Evolutionary conservation across 2,329 filamentous ascomycete species (phyloP), one percentile per base, ranked within the genome.

Genomic region (Fusarium annulatum): DNA sequence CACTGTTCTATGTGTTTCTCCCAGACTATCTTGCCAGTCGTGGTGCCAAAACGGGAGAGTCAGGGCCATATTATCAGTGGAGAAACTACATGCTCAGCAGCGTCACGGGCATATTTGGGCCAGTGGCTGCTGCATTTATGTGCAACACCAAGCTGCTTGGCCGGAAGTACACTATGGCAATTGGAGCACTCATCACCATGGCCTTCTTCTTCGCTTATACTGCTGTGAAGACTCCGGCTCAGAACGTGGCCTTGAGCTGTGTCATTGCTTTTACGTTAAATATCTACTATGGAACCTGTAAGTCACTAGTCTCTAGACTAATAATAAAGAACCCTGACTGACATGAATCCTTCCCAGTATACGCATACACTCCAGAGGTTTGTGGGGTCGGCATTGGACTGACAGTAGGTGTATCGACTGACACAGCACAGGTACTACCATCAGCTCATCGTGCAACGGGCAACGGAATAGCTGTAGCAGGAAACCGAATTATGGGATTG

Each of bases 371-470:
- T 10, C 55, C 55, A 18, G 55, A 58, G 55, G 41, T 58, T 28
- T 21, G 55, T 33, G 0, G 15, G 11, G 5, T 7, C 14, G 18
- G 7, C 2, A 23, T 5, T 5, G 12, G 6, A 2, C 16, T 42
- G 1, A 7, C 6, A 21, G 3, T 21, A 7, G 5, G 0, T 23
- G 1, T 4, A 28, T 5, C 0, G 2, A 14, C 41, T 58, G 4
- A 58, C 55, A 26, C 4, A 9, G 7, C 0, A 12, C 15, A 58
- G 55, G n/a, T 33, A 7, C 55, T 58, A 4, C 55, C 39, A n/a
- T 58, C 55, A 18, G 55, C 55, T 1, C 55, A 58, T 36, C 39
- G 55, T 3, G 55, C 55, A 16, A 58, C 55, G 3, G 55, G 55
- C 1, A 58, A 58, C 7, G 55, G 55, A 18, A 46, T 58, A 58